These are phyloP conservation scores for Mucuna pruriens DNA, from an alignment of 306 rosid species.

Conservation along the genomic window DNA sequence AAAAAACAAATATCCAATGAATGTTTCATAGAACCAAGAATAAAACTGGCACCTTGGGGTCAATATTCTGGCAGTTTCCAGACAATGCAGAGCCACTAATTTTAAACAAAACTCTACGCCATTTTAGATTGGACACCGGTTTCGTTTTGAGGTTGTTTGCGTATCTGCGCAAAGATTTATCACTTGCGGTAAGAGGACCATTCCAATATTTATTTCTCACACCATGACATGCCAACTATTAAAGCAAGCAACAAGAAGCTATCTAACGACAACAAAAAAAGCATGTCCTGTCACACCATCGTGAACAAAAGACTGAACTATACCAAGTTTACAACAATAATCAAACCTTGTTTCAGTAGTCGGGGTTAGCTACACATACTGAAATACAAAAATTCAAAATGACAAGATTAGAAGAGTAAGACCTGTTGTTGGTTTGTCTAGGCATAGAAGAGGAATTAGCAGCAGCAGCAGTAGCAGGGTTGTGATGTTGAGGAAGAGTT, in stretches of 20 bases:
- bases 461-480: neutral
- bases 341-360: neutral
- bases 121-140: slow-evolving; percentile 43
- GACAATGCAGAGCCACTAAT: slow-evolving; percentile 56
- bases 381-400: neutral
- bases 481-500: slow-evolving; percentile 44
- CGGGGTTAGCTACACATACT: neutral
- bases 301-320: neutral
- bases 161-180: slow-evolving; percentile 41
- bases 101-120: slow-evolving; percentile 55
- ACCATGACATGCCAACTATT: neutral
- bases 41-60: slow-evolving; percentile 49
- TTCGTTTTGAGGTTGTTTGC: slow-evolving; percentile 38
- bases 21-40: neutral
- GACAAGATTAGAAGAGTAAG: neutral
- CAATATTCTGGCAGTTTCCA: slow-evolving; percentile 58
- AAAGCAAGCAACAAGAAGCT: neutral
- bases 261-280: neutral
- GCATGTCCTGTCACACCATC: neutral
- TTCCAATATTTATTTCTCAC: neutral
- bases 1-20: slow-evolving; percentile 8
- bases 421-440: slow-evolving; percentile 42
- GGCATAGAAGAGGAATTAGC: slow-evolving; percentile 21
- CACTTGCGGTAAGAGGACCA: neutral
- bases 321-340: neutral